These are phyloP conservation scores for Erucastrum elatum DNA, from an alignment of 345 rosid genomes.

Conservation along the genomic window DNA sequence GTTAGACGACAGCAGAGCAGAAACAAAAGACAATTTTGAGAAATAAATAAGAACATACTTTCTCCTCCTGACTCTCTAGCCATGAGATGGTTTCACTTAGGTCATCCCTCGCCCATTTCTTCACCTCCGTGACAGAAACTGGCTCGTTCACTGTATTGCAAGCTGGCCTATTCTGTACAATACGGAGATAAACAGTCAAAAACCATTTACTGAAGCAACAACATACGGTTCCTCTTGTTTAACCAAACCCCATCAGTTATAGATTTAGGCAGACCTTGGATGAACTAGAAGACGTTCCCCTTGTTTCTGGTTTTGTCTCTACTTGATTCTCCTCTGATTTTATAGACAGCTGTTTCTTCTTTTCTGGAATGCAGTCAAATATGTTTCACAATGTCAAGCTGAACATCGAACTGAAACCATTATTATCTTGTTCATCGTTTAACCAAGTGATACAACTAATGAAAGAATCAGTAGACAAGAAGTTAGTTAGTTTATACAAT, in stretches of 20 bases:
- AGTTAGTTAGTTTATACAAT: not conserved
- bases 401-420: not conserved
- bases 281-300: constrained; percentile 41
- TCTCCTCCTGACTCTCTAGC: constrained; percentile 84
- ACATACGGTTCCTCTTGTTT: constrained; percentile 1
- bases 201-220: constrained; percentile 14
- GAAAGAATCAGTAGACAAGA: not conserved
- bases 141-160: constrained; percentile 35
- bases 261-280: constrained; percentile 48
- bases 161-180: constrained; percentile 47
- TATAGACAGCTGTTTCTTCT: constrained; percentile 39
- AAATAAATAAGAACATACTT: constrained; percentile 42
- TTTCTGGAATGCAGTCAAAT: constrained; percentile 48
- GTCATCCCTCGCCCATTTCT: constrained; percentile 77
- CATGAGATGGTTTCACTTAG: constrained; percentile 68
- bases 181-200: constrained; percentile 19
- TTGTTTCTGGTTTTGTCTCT: constrained; percentile 48
- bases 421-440: constrained; percentile 3
- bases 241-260: constrained; percentile 10
- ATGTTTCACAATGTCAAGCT: constrained; percentile 29
- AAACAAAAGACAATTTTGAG: not conserved
- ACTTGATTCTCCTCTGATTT: constrained; percentile 48
- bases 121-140: constrained; percentile 53
- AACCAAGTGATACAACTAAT: not conserved
- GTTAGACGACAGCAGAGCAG: constrained; percentile 7